Evolutionary conservation across 2,329 filamentous ascomycete genomes (phyloP), one percentile per base, ranked within the genome.

Genomic region (Passalora sequoiae): DNA sequence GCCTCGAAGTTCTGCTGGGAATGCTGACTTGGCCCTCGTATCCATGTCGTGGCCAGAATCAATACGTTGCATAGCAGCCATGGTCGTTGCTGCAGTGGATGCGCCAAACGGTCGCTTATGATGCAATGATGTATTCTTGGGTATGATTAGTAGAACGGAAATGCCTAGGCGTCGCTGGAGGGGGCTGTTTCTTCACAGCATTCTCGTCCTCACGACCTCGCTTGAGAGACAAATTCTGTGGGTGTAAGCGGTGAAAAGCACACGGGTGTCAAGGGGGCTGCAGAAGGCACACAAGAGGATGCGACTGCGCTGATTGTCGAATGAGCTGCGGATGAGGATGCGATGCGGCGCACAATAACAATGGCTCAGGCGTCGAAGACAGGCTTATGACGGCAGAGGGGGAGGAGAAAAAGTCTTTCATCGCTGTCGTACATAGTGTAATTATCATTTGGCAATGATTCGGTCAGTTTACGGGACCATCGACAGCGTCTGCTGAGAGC

Each of bases 1-100:
- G 7, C 77, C 78, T 27, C 69, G 65, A n/a, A 85, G 69, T 6
- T 67, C 52, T 13, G 44, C 53, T 4, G 71, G 72, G 40, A 75
- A 74, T 16, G 55, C 51, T 4, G 42, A 50, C 7, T 40, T 40
- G 35, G 16, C 17, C 3, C 3, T 21, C 33, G 6, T 27, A 6
- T 6, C 6, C 24, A 27, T 27, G 24, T 33, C 24, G 13, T 19
- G 22, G 17, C 31, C 24, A 20, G 25, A 35, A 16, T 35, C 22
- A 36, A 36, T 9, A 35, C 32, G 28, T 17, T 21, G 22, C 25
- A 30, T 37, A 17, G 40, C 31, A 21, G 22, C n/a, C 31, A 35
- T 20, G 31, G 33, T n/a, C 7, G 17, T n/a, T 20, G 19, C 16
- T 21, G 20, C 20, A 21, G 33, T 24, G 15, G 9, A 21, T 36